Conservation (phyloP, 331 rosid species). For the Acacia pycnantha region DNA sequence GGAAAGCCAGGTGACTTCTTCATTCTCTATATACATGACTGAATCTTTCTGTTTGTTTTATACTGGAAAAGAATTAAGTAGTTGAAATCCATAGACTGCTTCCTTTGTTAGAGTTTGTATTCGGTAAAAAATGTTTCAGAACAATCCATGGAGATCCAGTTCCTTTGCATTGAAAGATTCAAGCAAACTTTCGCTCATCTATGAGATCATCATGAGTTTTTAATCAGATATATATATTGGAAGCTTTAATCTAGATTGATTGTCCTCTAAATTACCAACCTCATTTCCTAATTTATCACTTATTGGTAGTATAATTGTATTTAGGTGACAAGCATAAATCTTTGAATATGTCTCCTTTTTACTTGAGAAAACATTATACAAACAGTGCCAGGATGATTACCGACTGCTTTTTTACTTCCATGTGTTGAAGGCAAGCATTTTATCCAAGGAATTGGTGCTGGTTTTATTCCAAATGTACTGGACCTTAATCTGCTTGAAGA, state of each 20-base stretch:
- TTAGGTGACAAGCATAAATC: neutral
- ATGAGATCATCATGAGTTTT: neutral
- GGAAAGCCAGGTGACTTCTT: constrained; percentile 61
- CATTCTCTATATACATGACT: neutral
- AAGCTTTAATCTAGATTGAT: neutral
- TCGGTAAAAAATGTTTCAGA: neutral
- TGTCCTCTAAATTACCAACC: neutral
- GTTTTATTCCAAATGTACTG: constrained; percentile 50
- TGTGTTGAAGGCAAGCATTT: constrained; percentile 60
- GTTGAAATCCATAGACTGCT: no score
- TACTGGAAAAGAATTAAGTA: neutral
- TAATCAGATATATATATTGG: neutral
- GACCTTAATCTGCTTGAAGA: constrained; percentile 57
- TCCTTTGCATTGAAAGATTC: neutral
- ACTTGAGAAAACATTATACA: neutral
- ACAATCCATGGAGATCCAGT: neutral
- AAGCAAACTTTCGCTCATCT: neutral
- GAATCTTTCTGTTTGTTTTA: constrained; percentile 4
- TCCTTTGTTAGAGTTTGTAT: neutral
- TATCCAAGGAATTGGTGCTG: constrained; percentile 84
- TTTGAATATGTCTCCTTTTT: neutral
- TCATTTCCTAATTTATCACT: neutral
- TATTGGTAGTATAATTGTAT: no score
- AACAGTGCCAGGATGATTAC: neutral
- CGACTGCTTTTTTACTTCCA: constrained; percentile 3